phyloP scores from a whole-genome alignment of 768 basidiomycete species.

The Terana coerulea region DNA sequence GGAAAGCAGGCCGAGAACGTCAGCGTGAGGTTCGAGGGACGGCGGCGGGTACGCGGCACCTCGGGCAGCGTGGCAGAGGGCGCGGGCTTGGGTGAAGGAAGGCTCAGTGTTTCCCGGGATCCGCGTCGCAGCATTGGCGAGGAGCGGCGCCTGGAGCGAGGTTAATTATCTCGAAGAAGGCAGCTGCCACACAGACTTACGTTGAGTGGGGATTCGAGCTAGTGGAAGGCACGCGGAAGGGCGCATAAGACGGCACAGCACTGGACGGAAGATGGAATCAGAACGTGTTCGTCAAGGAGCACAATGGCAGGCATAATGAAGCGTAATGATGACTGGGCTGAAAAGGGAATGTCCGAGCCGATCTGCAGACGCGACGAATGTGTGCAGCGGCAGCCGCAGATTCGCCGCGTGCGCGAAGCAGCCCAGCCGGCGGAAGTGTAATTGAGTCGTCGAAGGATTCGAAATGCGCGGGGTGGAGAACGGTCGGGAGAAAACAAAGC shows the following conservation, averaged over 20 bases:
- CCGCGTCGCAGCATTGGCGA: conserved; percentile 25
- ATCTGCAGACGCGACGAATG: not conserved
- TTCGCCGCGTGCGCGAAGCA: not conserved
- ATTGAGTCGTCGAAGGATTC: too few species aligned
- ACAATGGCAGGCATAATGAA: not conserved
- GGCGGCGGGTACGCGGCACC: conserved; percentile 9
- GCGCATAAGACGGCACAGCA: not conserved
- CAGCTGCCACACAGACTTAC: too few species aligned
- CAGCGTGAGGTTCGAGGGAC: conserved; percentile 23
- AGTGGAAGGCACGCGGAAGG: conserved; percentile 1
- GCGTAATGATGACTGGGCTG: too few species aligned
- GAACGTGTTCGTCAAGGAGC: not conserved
- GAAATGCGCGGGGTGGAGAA: too few species aligned
- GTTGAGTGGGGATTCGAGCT: too few species aligned
- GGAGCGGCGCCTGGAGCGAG: conserved; percentile 4
- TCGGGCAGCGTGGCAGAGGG: conserved; percentile 52
- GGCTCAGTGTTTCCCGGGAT: conserved; percentile 42
- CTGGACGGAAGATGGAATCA: not conserved
- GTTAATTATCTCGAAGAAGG: too few species aligned
- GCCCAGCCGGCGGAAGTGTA: not conserved
- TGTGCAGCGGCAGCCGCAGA: not conserved
- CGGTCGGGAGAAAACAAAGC: too few species aligned
- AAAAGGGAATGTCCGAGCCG: too few species aligned
- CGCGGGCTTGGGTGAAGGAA: conserved; percentile 59
- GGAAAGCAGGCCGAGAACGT: conserved; percentile 20